phyloP scores from a whole-genome alignment of 2,329 filamentous ascomycete species.

The Sphaceloma murrayae region DNA sequence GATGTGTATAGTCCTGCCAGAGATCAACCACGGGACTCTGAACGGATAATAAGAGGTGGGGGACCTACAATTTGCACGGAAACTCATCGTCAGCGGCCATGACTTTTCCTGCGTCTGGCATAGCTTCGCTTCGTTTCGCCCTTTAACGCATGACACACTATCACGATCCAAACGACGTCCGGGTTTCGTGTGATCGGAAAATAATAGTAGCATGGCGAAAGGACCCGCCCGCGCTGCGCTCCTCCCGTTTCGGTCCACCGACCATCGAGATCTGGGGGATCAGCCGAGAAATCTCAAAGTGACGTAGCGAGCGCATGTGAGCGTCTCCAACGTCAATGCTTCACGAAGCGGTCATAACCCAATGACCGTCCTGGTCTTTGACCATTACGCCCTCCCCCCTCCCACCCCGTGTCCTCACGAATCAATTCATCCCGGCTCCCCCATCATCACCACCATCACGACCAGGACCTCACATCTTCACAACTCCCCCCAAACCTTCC shows the following conservation, averaged over 20 bases:
- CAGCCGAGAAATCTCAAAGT: not conserved
- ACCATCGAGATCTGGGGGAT: not conserved
- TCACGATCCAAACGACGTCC: not conserved
- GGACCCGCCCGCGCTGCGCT: too few relatives aligned
- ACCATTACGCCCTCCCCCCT: too few relatives aligned
- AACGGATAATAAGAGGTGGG: not conserved
- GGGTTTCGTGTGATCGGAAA: not conserved
- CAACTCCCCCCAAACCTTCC: not conserved
- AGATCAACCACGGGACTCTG: not conserved
- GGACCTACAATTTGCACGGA: conserved; percentile 33
- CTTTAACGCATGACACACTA: not conserved
- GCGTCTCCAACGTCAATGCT: not conserved
- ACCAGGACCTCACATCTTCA: not conserved
- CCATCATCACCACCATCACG: not conserved
- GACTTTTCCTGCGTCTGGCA: conserved; percentile 4
- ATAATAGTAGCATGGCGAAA: too few relatives aligned
- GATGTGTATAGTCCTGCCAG: conserved; percentile 56
- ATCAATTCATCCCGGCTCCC: not conserved
- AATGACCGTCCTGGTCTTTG: too few relatives aligned
- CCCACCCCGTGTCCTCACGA: too few relatives aligned
- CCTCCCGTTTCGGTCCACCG: not conserved
- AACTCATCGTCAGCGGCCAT: conserved; percentile 23
- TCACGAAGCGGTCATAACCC: not conserved
- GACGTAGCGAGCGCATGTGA: not conserved
- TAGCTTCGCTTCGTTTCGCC: not conserved